Base-by-base conservation (phyloP, 352 stramenopile genomes). In the Globisporangium emineosum region DNA sequence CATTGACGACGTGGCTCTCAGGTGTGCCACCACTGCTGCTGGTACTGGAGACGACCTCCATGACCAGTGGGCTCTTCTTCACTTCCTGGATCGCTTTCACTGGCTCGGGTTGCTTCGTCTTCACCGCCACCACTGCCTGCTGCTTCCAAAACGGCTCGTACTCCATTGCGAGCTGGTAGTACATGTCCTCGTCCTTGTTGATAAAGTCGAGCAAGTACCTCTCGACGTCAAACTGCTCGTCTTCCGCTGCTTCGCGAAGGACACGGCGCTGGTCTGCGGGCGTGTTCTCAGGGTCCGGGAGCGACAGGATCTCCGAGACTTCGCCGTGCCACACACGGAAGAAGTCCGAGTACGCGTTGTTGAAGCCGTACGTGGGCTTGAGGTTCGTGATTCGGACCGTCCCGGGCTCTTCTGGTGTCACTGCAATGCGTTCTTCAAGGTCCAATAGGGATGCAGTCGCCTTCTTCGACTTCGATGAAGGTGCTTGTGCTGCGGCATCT, bases 131-230 rank as follows among this genome's bases (percentile, higher is more conserved):
- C 2, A 81, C 66, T 1, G 80, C 69, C 42, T 73, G 80, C 43
- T 75, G 67, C 23, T 58, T 79, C 97, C 97, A 99, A 65, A 97
- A 96, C 10, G 94, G 90, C 49, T 81, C 69, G 71, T 93, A 97
- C 0, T 66, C 51, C 79, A 99, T 94, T 0, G 96, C 94, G 25
- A 93, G 67, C 27, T 90, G 62, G 52, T 95, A 98, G 57, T 99
- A 89, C 67, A 96, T 93, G 73, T 99, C 97, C 40, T 99, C 93
- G 21, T 79, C 57, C 27, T 84, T 79, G 50, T 97, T 86, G 29
- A 92, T 71, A 53, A 96, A 94, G 77, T 99, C 97, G 59, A 93
- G 84, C 19, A 98, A 77, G 66, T 99, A 99, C 32, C 97, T 88
- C 67, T 99, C 97, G 9, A 89, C 56, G 73, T 99, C 89, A 77